Percentiles rank a stretch among this genome's conserved stretches.
Conservation (phyloP, 352 stramenopile genomes). For the Globisporangium uncinulatum region DNA sequence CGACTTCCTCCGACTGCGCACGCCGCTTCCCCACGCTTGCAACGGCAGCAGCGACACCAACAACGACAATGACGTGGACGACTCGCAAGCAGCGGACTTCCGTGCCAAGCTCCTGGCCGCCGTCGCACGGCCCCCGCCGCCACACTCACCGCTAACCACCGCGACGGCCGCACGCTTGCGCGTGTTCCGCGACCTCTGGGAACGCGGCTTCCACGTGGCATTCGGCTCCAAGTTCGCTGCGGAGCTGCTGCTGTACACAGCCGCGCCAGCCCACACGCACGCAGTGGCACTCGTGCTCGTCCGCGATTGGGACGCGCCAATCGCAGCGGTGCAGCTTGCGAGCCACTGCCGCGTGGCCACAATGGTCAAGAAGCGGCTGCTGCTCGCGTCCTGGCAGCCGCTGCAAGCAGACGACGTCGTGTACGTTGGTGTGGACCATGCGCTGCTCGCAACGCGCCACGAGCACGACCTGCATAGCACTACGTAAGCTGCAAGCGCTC, state of each 20-base stretch:
- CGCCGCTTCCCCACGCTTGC: neutral
- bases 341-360: conserved; percentile 62
- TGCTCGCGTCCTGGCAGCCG: conserved; percentile 29
- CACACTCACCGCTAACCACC: no score
- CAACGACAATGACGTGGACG: no score
- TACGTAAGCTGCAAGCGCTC: neutral
- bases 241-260: conserved; percentile 72
- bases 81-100: neutral
- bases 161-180: conserved; percentile 21
- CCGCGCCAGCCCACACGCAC: conserved; percentile 33
- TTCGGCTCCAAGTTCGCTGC: conserved; percentile 81
- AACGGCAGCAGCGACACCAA: neutral
- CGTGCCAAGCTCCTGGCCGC: no score
- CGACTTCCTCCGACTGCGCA: conserved; percentile 5
- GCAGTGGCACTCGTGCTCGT: conserved; percentile 50
- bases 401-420: conserved; percentile 17
- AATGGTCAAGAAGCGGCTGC: conserved; percentile 69
- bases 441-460: conserved; percentile 39
- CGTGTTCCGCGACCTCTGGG: conserved; percentile 69
- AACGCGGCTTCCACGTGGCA: conserved; percentile 54
- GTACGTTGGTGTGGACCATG: conserved; percentile 60
- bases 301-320: conserved; percentile 32
- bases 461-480: conserved; percentile 2
- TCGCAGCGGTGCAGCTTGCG: conserved; percentile 45
- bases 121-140: no score